Percentiles rank a stretch among this genome's conserved stretches.
Conservation (phyloP, 1,139 yeast genomes). For the Nakaseomyces bracarensis region DNA sequence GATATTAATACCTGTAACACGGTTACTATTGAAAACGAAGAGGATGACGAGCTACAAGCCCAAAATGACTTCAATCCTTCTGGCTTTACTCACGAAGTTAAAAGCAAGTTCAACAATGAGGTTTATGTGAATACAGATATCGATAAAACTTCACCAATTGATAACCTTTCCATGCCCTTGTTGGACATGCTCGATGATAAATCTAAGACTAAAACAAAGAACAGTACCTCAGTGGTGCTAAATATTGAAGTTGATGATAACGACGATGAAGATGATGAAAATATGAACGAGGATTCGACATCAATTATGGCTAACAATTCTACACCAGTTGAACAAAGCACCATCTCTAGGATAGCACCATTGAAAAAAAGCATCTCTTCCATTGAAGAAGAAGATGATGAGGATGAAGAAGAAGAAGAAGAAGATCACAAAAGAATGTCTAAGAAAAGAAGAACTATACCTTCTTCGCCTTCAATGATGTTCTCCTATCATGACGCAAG, state of each 20-base stretch:
- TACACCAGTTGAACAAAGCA: slow-evolving; percentile 4
- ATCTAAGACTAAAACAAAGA: slow-evolving; percentile 14
- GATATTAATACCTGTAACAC: slow-evolving; percentile 38
- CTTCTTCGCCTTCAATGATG: slow-evolving; percentile 31
- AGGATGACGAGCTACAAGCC: slow-evolving; percentile 11
- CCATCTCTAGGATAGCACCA: slow-evolving; percentile 1
- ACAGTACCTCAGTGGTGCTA: neutral
- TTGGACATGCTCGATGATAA: slow-evolving; percentile 22
- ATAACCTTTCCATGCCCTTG: slow-evolving; percentile 29
- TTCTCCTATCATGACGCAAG: slow-evolving; percentile 21
- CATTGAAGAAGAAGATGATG: slow-evolving; percentile 10
- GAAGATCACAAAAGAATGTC: slow-evolving; percentile 11
- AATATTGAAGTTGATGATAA: slow-evolving; percentile 1
- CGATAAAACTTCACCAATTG: slow-evolving; percentile 30
- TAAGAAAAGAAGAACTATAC: slow-evolving; percentile 26
- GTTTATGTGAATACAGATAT: slow-evolving; percentile 17
- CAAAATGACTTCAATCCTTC: slow-evolving; percentile 5
- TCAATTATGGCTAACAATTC: neutral
- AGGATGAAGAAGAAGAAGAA: slow-evolving; percentile 11
- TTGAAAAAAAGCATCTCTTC: neutral
- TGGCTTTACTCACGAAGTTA: slow-evolving; percentile 5
- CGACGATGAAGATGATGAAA: slow-evolving; percentile 5
- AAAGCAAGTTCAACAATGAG: neutral
- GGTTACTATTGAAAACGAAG: slow-evolving; percentile 31
- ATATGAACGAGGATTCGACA: neutral